Percentiles rank a stretch among this genome's conserved stretches.
Conservation (phyloP, 139 green algal genomes). For the Chlamydomonas schloesseri region DNA sequence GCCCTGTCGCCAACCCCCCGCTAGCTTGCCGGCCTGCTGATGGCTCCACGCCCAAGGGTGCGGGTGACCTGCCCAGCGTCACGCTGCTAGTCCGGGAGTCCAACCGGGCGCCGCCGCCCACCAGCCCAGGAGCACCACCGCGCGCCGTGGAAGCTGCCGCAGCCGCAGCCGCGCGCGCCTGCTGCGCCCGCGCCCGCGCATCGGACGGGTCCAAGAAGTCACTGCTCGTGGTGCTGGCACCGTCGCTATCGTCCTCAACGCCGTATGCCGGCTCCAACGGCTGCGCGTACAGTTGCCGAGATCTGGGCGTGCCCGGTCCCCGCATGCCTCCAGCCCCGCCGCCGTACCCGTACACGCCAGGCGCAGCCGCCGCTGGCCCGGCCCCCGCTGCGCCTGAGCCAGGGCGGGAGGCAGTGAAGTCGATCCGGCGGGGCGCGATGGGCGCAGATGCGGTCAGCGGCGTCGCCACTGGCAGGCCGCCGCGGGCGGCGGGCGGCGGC, state of each 20-base stretch:
- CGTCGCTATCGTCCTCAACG: constrained; percentile 4
- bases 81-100: background rate
- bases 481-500: background rate
- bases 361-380: background rate
- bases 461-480: background rate
- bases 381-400: too few relatives aligned
- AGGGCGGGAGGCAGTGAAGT: background rate
- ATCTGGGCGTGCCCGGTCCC: background rate
- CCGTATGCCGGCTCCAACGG: background rate
- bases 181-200: background rate
- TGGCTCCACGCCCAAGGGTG: background rate
- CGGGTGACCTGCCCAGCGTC: background rate
- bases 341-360: background rate
- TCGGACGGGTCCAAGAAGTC: background rate
- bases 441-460: background rate
- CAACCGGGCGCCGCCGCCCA: too few relatives aligned
- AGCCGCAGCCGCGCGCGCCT: too few relatives aligned
- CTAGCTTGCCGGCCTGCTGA: too few relatives aligned
- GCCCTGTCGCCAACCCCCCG: too few relatives aligned
- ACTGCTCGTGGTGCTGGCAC: constrained; percentile 31
- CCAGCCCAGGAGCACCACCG: background rate
- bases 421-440: constrained; percentile 22
- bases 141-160: background rate
- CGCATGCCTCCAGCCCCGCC: too few relatives aligned
- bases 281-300: background rate